phyloP scores from a whole-genome alignment of 2,329 filamentous ascomycete genomes.

The Orbilia brochopaga region DNA sequence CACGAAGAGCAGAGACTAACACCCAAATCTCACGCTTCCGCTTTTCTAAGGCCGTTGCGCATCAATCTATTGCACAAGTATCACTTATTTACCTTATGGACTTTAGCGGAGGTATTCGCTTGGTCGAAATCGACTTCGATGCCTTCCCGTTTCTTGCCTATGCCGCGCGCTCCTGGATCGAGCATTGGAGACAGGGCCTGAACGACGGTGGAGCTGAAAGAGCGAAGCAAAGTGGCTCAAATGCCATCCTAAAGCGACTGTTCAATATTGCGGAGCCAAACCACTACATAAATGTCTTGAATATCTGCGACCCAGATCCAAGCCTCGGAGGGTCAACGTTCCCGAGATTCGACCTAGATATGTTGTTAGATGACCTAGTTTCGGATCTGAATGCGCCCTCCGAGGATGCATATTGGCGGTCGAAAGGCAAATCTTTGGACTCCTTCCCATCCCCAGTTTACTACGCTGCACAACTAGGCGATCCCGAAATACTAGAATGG shows the following conservation, averaged over 20 bases:
- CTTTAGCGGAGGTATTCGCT: constrained; percentile 14
- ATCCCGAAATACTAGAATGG: constrained; percentile 20
- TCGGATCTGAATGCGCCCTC: too few relatives aligned
- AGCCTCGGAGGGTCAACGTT: too few relatives aligned
- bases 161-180: constrained; percentile 15
- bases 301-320: constrained; percentile 25
- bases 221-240: neutral
- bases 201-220: neutral
- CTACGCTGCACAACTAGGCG: constrained; percentile 19
- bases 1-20: neutral
- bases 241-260: constrained; percentile 6
- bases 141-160: constrained; percentile 24
- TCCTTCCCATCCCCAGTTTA: constrained; percentile 15
- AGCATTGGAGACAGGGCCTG: constrained; percentile 9
- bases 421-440: constrained; percentile 14
- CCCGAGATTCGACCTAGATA: too few relatives aligned
- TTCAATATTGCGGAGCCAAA: constrained; percentile 12
- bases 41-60: constrained; percentile 6
- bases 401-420: too few relatives aligned
- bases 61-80: constrained; percentile 12
- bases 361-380: too few relatives aligned
- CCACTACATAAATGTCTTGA: constrained; percentile 16
- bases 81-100: constrained; percentile 25
- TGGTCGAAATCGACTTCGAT: constrained; percentile 15
- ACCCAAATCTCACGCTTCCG: constrained; percentile 21